Evolutionary conservation across 495 filamentous ascomycete species (phyloP).

Genomic region (Bacidia rubella): DNA sequence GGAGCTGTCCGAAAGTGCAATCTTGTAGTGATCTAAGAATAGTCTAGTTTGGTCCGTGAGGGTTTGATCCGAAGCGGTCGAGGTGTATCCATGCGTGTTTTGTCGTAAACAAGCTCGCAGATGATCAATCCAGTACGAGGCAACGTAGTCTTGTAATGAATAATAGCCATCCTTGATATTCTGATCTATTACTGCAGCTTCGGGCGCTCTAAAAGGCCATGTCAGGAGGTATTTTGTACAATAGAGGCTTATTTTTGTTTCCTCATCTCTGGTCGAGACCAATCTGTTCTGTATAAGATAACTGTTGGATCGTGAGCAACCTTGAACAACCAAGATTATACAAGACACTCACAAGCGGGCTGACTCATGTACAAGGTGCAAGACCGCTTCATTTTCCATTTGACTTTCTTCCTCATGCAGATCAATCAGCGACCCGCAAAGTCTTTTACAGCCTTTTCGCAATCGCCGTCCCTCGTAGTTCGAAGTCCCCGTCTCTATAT

Average conservation of each 20-base stretch:
- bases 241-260: background rate
- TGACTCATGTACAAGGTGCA: background rate
- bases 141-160: conserved; percentile 1
- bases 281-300: background rate
- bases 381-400: background rate
- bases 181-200: background rate
- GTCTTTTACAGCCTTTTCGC: background rate
- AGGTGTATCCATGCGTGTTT: background rate
- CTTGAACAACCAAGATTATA: background rate
- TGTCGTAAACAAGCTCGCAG: background rate
- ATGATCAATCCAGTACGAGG: conserved; percentile 4
- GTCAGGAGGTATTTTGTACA: background rate
- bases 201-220: background rate
- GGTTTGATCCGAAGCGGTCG: background rate
- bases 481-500: background rate
- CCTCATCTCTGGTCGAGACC: background rate
- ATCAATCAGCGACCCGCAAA: background rate
- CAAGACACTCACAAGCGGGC: background rate
- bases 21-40: background rate
- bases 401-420: background rate
- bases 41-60: background rate
- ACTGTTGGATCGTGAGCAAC: background rate
- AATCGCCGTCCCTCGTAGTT: background rate
- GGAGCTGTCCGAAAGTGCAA: background rate
- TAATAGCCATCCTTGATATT: background rate